Conservation (phyloP, 805 yeast genomes). For the Geotrichum ghanense region DNA sequence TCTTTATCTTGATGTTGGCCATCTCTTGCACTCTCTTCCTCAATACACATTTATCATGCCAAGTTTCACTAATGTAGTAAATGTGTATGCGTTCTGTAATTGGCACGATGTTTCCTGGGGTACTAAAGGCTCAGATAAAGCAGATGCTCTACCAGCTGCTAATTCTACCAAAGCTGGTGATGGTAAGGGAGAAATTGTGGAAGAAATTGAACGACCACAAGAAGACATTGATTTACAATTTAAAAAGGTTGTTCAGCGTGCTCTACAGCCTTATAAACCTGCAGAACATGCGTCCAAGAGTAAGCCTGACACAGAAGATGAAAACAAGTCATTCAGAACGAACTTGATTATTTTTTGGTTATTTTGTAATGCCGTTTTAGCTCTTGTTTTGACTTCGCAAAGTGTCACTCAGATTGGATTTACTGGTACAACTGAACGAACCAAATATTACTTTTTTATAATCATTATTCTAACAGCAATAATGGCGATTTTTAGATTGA, state of each 20-base stretch:
- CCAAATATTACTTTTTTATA: slow-evolving; percentile 28
- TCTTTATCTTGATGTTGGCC: slow-evolving; percentile 51
- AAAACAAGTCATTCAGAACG: slow-evolving; percentile 25
- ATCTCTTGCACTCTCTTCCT: slow-evolving; percentile 39
- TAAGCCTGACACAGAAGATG: slow-evolving; percentile 21
- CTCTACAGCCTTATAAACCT: slow-evolving; percentile 36
- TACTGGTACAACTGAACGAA: slow-evolving; percentile 25
- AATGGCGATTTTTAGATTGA: slow-evolving; percentile 40
- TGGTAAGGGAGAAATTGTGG: slow-evolving; percentile 40
- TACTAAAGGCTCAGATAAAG: slow-evolving; percentile 44
- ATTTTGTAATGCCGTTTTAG: slow-evolving; percentile 23
- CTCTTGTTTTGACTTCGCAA: slow-evolving; percentile 24
- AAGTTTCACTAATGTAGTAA: slow-evolving; percentile 30
- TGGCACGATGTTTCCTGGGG: slow-evolving; percentile 61
- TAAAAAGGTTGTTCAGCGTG: slow-evolving; percentile 32
- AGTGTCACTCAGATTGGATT: slow-evolving; percentile 22
- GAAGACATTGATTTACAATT: slow-evolving; percentile 41
- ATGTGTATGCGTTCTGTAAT: slow-evolving; percentile 52
- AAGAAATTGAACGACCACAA: slow-evolving; percentile 32
- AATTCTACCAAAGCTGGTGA: slow-evolving; percentile 33
- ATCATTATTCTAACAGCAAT: slow-evolving; percentile 48
- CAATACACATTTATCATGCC: slow-evolving; percentile 20
- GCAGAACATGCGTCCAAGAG: slow-evolving; percentile 6
- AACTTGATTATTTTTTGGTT: slow-evolving; percentile 26
- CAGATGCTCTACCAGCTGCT: slow-evolving; percentile 39